phyloP scores from a whole-genome alignment of 768 basidiomycete genomes.

The Russula griseocarnosa region DNA sequence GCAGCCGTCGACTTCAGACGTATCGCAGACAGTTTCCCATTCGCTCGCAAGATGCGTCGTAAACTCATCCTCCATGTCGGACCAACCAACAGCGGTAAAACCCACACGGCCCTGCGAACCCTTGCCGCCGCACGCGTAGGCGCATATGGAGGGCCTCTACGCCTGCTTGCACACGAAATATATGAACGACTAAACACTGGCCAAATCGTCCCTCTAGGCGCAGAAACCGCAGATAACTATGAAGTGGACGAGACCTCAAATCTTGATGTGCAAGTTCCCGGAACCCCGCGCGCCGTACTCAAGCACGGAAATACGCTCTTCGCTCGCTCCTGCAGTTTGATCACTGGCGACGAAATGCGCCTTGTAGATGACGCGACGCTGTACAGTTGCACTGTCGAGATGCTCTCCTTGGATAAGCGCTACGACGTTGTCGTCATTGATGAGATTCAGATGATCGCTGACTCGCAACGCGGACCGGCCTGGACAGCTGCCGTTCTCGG shows the following conservation, averaged over 20 bases:
- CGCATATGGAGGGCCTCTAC: constrained; percentile 86
- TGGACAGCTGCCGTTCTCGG: constrained; percentile 86
- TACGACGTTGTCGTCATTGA: constrained; percentile 89
- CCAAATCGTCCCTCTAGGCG: constrained; percentile 72
- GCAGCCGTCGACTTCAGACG: constrained; percentile 40
- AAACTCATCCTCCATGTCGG: constrained; percentile 94
- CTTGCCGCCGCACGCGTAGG: constrained; percentile 71
- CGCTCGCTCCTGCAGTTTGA: constrained; percentile 70
- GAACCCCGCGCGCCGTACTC: constrained; percentile 27
- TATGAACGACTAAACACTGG: constrained; percentile 89
- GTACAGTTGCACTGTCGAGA: constrained; percentile 90
- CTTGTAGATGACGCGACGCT: constrained; percentile 58
- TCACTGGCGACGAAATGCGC: constrained; percentile 89
- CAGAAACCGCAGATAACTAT: constrained; percentile 39
- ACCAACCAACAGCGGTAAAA: constrained; percentile 97
- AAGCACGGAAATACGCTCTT: constrained; percentile 44
- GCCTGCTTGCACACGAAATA: constrained; percentile 93
- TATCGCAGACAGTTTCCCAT: constrained; percentile 45
- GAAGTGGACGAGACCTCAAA: constrained; percentile 41
- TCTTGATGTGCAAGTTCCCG: constrained; percentile 34
- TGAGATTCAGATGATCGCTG: constrained; percentile 94
- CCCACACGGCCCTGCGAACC: constrained; percentile 86
- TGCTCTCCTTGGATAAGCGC: constrained; percentile 48
- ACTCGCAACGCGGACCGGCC: constrained; percentile 67
- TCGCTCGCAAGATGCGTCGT: constrained; percentile 58